These are phyloP conservation scores for Russula lepida DNA, from an alignment of 768 basidiomycete species.

Conservation along the genomic window DNA sequence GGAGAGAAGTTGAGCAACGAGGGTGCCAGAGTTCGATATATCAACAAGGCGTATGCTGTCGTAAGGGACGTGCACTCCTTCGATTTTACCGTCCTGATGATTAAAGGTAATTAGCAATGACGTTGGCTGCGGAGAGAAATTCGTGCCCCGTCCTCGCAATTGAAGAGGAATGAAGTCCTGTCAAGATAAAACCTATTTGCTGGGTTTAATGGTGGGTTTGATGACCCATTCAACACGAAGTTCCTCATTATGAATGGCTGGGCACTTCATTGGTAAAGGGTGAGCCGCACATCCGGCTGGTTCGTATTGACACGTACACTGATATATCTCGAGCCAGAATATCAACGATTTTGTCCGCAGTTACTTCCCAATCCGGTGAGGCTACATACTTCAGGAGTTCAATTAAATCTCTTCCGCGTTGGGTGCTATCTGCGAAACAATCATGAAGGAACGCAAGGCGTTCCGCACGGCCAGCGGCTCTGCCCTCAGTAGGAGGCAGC, in stretches of 20 bases:
- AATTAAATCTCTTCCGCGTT: slow-evolving; percentile 13
- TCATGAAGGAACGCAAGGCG: slow-evolving; percentile 16
- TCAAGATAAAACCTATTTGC: slow-evolving; percentile 17
- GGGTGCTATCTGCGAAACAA: slow-evolving; percentile 7
- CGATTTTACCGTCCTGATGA: slow-evolving; percentile 15
- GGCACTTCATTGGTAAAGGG: background rate
- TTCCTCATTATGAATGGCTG: slow-evolving; percentile 17
- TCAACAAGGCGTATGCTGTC: slow-evolving; percentile 2
- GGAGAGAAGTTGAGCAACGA: background rate
- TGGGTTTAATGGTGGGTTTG: background rate
- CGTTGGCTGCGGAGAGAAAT: background rate
- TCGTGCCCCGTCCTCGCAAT: slow-evolving; percentile 16
- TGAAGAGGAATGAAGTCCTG: slow-evolving; percentile 15
- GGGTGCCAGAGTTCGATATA: slow-evolving; percentile 9
- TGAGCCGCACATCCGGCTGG: background rate
- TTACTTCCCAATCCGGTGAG: slow-evolving; percentile 18
- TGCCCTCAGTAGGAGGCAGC: slow-evolving; percentile 11
- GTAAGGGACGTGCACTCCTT: slow-evolving; percentile 11
- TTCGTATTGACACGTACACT: slow-evolving; percentile 6
- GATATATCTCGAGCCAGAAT: slow-evolving; percentile 20
- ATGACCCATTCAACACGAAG: slow-evolving; percentile 4
- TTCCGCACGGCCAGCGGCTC: background rate
- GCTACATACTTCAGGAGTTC: slow-evolving; percentile 14
- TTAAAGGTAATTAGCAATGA: background rate
- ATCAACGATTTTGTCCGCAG: slow-evolving; percentile 18